Percentiles rank a stretch among this genome's conserved stretches.
phyloP scores from a whole-genome alignment of 202 grass and related monocot genomes.

The Setaria viridis region DNA sequence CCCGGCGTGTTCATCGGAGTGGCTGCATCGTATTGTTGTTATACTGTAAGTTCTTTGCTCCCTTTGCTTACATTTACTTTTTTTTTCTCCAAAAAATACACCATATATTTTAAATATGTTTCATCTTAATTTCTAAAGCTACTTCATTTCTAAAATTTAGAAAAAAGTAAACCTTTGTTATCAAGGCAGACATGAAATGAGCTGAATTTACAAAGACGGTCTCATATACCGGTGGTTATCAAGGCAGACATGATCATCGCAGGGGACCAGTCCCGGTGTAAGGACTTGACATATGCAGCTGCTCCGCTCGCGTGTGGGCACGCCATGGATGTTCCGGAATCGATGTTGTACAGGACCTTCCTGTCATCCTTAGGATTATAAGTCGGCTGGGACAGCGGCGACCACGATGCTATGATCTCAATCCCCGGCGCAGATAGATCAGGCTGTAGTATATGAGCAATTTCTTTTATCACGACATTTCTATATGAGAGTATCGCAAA shows the following conservation, averaged over 20 bases:
- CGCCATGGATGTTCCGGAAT: constrained; percentile 69
- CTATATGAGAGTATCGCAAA: neutral
- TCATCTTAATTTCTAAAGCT: neutral
- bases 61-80: too few species aligned
- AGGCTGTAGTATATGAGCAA: constrained; percentile 20
- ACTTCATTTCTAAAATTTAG: neutral
- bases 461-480: neutral
- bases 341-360: constrained; percentile 39
- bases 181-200: neutral
- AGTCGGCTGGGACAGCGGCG: neutral
- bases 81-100: too few species aligned
- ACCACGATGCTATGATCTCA: constrained; percentile 52
- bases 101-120: neutral
- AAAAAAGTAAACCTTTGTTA: neutral
- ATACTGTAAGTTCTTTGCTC: too few species aligned
- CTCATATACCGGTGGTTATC: constrained; percentile 35
- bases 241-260: constrained; percentile 54
- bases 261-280: constrained; percentile 47
- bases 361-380: neutral
- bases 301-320: constrained; percentile 60
- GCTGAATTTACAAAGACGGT: neutral
- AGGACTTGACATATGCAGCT: constrained; percentile 53
- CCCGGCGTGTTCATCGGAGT: constrained; percentile 30
- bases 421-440: constrained; percentile 54
- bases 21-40: neutral